Conservation (phyloP, 1,284 basidiomycete genomes). For the Wolfiporia cocos region DNA sequence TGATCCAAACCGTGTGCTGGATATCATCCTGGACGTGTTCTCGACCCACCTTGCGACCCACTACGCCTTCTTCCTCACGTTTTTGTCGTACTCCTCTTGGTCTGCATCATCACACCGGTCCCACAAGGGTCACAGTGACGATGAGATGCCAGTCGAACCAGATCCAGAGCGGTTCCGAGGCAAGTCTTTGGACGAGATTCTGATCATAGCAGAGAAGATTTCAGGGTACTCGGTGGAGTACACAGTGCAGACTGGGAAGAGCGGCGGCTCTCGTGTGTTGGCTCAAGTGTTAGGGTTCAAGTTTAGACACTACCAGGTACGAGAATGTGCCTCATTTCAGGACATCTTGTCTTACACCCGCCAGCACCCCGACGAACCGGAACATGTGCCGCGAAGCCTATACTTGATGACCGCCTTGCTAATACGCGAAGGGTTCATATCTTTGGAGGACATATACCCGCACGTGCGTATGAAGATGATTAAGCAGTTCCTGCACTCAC, state of each 20-base stretch:
- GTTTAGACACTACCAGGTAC: slow-evolving; percentile 83
- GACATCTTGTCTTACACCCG: slow-evolving; percentile 14
- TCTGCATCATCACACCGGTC: slow-evolving; percentile 20
- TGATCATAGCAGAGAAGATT: slow-evolving; percentile 43
- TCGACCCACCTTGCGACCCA: slow-evolving; percentile 79
- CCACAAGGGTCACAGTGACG: slow-evolving; percentile 16
- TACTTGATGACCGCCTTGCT: slow-evolving; percentile 84
- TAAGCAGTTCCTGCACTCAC: background rate
- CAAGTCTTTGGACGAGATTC: slow-evolving; percentile 60
- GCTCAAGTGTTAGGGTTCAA: slow-evolving; percentile 97
- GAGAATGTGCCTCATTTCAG: slow-evolving; percentile 16
- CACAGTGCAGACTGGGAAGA: slow-evolving; percentile 10
- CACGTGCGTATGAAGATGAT: slow-evolving; percentile 49
- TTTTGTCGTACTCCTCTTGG: slow-evolving; percentile 87
- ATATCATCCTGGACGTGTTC: slow-evolving; percentile 91
- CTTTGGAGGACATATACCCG: slow-evolving; percentile 80
- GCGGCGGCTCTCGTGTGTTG: slow-evolving; percentile 51
- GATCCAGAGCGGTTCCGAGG: slow-evolving; percentile 41
- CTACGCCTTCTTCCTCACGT: slow-evolving; percentile 87
- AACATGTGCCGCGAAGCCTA: slow-evolving; percentile 67
- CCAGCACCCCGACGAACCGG: slow-evolving; percentile 49
- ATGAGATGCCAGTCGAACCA: slow-evolving; percentile 31
- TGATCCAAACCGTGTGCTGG: slow-evolving; percentile 90
- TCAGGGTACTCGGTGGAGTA: slow-evolving; percentile 13
- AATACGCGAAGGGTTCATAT: slow-evolving; percentile 83